These are phyloP conservation scores for Calycina herbarum DNA, from an alignment of 2,329 filamentous ascomycete genomes.

Conservation along the genomic window DNA sequence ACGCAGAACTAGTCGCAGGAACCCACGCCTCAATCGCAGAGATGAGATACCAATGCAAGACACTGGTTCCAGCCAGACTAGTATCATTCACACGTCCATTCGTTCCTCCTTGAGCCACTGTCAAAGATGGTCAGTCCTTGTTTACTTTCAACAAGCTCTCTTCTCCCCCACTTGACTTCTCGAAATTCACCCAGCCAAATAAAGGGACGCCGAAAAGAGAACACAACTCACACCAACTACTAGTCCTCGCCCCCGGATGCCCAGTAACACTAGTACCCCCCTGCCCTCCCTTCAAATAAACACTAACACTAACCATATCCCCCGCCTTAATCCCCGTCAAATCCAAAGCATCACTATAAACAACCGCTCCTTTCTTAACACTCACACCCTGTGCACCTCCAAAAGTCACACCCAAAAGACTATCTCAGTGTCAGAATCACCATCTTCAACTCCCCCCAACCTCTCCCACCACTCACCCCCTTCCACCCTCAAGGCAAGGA, in stretches of 20 bases:
- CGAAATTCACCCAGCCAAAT: too few species aligned
- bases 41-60: conserved; percentile 54
- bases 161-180: too few species aligned
- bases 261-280: conserved; percentile 57
- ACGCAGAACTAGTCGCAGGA: conserved; percentile 43
- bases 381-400: conserved; percentile 30
- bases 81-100: conserved; percentile 44
- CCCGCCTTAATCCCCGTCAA: conserved; percentile 49
- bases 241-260: conserved; percentile 65
- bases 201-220: too few species aligned
- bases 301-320: conserved; percentile 55
- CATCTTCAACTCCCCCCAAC: neutral
- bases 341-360: conserved; percentile 61
- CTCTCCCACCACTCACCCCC: neutral
- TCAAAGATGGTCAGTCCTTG: conserved; percentile 49
- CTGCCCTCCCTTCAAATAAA: conserved; percentile 60
- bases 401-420: conserved; percentile 9
- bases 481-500: too few species aligned
- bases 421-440: neutral
- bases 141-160: too few species aligned
- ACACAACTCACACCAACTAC: conserved; percentile 45
- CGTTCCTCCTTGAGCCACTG: conserved; percentile 40
- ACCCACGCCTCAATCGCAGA: conserved; percentile 59
- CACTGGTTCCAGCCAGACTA: conserved; percentile 44
- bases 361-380: conserved; percentile 56